These are phyloP conservation scores for Aspergillus versicolor DNA, from an alignment of 2,329 filamentous ascomycete genomes.

Conservation along the genomic window DNA sequence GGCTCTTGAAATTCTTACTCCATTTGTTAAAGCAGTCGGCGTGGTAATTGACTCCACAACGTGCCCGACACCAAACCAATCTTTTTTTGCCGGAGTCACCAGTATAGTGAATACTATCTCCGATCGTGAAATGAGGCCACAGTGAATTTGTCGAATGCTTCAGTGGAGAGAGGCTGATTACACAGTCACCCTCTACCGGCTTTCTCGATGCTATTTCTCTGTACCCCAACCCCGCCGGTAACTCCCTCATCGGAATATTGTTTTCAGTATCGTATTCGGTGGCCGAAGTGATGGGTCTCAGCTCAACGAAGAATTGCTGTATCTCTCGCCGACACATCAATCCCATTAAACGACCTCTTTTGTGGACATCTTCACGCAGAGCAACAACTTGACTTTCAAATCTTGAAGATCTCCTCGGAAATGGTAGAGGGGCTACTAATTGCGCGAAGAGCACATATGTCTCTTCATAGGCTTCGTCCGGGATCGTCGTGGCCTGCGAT, in stretches of 20 bases:
- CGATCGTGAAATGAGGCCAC: too few relatives aligned
- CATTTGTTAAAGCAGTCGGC: slow-evolving; percentile 13
- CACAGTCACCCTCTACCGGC: background rate
- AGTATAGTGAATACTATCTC: too few relatives aligned
- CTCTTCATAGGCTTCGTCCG: background rate
- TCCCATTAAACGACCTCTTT: background rate
- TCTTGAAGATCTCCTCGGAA: too few relatives aligned
- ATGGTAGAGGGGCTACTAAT: too few relatives aligned
- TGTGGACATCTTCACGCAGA: background rate
- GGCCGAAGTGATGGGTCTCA: background rate
- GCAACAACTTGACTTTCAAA: background rate
- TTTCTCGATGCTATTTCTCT: background rate
- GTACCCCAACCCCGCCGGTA: background rate
- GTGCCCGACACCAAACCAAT: slow-evolving; percentile 14
- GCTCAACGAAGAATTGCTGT: background rate
- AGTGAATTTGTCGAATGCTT: background rate
- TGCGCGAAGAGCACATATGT: background rate
- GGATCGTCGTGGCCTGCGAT: background rate
- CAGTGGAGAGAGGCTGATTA: background rate
- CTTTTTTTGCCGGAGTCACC: too few relatives aligned
- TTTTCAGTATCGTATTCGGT: too few relatives aligned
- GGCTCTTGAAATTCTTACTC: slow-evolving; percentile 1
- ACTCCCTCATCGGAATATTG: too few relatives aligned
- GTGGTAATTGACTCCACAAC: slow-evolving; percentile 22
- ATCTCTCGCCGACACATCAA: background rate